Percentiles rank a stretch among this genome's conserved stretches.
Conservation (phyloP, 2,329 filamentous ascomycete species). For the Phialophora chinensis region DNA sequence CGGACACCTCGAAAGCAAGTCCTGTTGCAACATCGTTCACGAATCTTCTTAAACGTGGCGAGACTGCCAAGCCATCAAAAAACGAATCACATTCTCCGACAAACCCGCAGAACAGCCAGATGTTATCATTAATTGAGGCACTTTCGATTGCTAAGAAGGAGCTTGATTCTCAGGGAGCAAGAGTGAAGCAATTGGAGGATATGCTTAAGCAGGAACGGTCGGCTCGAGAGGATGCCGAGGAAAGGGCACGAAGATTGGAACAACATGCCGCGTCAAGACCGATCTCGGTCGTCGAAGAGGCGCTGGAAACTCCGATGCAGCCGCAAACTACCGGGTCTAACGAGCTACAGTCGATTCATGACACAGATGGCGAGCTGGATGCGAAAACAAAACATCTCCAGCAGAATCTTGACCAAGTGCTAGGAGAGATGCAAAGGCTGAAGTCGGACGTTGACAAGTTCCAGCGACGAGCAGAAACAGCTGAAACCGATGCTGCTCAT, state of each 20-base stretch:
- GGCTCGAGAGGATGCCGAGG: constrained; percentile 83
- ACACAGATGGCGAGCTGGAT: constrained; percentile 47
- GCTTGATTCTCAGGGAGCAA: constrained; percentile 78
- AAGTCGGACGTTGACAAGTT: constrained; percentile 80
- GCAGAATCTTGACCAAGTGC: constrained; percentile 74
- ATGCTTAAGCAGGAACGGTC: constrained; percentile 78
- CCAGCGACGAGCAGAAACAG: constrained; percentile 76
- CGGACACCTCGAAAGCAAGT: constrained; percentile 66
- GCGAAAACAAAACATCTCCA: constrained; percentile 62
- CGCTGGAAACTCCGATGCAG: constrained; percentile 38
- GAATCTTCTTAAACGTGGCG: constrained; percentile 73
- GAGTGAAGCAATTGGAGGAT: constrained; percentile 80
- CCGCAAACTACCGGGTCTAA: constrained; percentile 23
- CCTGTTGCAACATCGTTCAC: constrained; percentile 53
- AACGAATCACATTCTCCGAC: constrained; percentile 53
- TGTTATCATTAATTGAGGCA: constrained; percentile 82
- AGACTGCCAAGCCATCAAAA: constrained; percentile 73
- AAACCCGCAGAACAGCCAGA: constrained; percentile 70
- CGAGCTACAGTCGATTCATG: constrained; percentile 31
- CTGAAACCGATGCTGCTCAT: constrained; percentile 76
- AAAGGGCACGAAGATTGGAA: constrained; percentile 73
- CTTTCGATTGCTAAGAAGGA: constrained; percentile 84
- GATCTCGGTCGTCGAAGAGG: constrained; percentile 46
- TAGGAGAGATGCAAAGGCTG: constrained; percentile 79
- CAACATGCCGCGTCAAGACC: constrained; percentile 59